Evolutionary conservation across 257 asterid species (phyloP).

Genomic region (Mentha longifolia): DNA sequence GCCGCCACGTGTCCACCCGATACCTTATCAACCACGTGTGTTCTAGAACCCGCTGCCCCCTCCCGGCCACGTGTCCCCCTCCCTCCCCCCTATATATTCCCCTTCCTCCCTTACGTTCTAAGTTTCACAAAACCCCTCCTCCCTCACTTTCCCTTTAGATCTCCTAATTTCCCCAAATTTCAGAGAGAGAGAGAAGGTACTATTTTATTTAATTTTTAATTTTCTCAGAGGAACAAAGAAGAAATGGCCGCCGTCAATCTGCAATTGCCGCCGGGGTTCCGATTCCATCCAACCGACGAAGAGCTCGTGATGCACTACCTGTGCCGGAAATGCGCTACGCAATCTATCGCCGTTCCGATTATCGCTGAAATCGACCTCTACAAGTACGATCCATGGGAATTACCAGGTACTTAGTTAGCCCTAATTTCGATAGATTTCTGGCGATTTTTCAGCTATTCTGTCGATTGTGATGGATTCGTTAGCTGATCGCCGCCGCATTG

Average conservation of each 20-base stretch:
- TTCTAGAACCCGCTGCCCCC: constrained; percentile 45
- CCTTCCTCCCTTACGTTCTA: constrained; percentile 47
- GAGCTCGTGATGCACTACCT: constrained; percentile 88
- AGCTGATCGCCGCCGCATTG: constrained; percentile 25
- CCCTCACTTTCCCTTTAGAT: constrained; percentile 7
- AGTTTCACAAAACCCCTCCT: constrained; percentile 63
- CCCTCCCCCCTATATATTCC: constrained; percentile 49
- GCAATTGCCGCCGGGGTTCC: constrained; percentile 82
- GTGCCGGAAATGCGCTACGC: constrained; percentile 70
- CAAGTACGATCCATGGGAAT: constrained; percentile 82
- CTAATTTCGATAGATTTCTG: neutral
- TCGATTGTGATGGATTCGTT: neutral
- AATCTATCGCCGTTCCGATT: constrained; percentile 68
- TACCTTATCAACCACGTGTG: constrained; percentile 50
- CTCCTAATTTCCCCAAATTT: neutral
- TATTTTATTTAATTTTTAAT: no score
- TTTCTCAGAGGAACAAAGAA: neutral
- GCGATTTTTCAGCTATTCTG: neutral
- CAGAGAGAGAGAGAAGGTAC: no score
- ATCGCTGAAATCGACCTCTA: constrained; percentile 86
- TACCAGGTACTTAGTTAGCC: constrained; percentile 56
- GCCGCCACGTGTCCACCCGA: constrained; percentile 50
- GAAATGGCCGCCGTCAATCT: constrained; percentile 56
- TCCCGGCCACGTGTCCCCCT: constrained; percentile 52
- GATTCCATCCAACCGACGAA: constrained; percentile 93